phyloP scores from a whole-genome alignment of 164 flowering plant genomes.

The Chimonanthus praecox region DNA sequence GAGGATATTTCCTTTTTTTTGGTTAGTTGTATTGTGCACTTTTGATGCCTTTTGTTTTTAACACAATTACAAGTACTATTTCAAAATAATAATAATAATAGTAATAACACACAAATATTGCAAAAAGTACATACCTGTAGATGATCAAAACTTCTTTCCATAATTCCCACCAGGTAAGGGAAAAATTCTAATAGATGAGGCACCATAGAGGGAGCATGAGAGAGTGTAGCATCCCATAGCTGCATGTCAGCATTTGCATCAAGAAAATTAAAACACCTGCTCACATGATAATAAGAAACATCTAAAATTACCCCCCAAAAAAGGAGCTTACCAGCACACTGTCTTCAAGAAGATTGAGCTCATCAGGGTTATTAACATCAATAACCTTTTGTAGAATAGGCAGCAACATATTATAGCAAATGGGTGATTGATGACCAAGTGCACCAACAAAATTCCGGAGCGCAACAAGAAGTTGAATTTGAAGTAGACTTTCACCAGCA shows the following conservation, averaged over 20 bases:
- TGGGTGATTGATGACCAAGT: constrained; percentile 73
- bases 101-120: background rate
- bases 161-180: constrained; percentile 61
- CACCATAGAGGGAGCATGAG: constrained; percentile 79
- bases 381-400: constrained; percentile 71
- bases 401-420: constrained; percentile 62
- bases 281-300: background rate
- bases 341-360: constrained; percentile 85
- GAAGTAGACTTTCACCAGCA: constrained; percentile 83
- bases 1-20: too few species aligned
- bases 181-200: constrained; percentile 69
- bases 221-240: constrained; percentile 91
- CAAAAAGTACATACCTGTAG: constrained; percentile 50
- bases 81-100: background rate
- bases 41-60: too few species aligned
- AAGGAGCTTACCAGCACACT: constrained; percentile 60
- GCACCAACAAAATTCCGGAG: constrained; percentile 76
- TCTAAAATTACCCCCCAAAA: background rate
- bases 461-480: constrained; percentile 87
- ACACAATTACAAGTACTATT: too few species aligned
- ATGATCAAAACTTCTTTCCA: constrained; percentile 84
- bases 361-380: constrained; percentile 79
- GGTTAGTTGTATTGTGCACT: too few species aligned
- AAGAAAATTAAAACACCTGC: background rate
- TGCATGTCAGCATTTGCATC: constrained; percentile 25